These are phyloP conservation scores for Ogataea degrootiae DNA, from an alignment of 805 yeast species.

Conservation along the genomic window DNA sequence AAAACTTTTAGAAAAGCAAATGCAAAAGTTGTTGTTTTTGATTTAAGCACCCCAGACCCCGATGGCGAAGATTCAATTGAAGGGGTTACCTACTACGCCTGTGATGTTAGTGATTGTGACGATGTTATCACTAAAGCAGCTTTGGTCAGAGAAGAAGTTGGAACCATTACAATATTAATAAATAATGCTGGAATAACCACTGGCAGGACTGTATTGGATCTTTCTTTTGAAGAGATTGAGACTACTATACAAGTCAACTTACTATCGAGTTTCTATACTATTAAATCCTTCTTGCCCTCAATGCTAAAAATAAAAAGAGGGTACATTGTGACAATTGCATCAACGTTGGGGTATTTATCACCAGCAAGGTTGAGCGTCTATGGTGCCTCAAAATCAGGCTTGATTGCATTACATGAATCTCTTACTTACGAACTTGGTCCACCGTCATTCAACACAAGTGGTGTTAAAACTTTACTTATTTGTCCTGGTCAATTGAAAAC, in stretches of 20 bases:
- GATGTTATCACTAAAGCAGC: slow-evolving; percentile 39
- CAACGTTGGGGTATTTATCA: slow-evolving; percentile 78
- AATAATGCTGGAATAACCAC: slow-evolving; percentile 81
- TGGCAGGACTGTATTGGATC: slow-evolving; percentile 53
- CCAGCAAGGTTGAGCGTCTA: slow-evolving; percentile 79
- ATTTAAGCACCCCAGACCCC: slow-evolving; percentile 40
- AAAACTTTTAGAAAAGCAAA: slow-evolving; percentile 36
- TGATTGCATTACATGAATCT: slow-evolving; percentile 80
- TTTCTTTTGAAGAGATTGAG: slow-evolving; percentile 55
- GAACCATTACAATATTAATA: slow-evolving; percentile 61
- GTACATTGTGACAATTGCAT: slow-evolving; percentile 73
- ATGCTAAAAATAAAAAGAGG: slow-evolving; percentile 65
- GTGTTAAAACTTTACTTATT: slow-evolving; percentile 68
- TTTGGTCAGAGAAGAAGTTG: slow-evolving; percentile 43
- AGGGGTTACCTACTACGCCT: slow-evolving; percentile 50
- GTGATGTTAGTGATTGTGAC: slow-evolving; percentile 62
- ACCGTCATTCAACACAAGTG: slow-evolving; percentile 38
- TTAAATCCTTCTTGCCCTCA: slow-evolving; percentile 65
- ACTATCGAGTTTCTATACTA: slow-evolving; percentile 63
- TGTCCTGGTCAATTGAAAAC: slow-evolving; percentile 89
- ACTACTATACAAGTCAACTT: slow-evolving; percentile 63
- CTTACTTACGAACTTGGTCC: slow-evolving; percentile 64
- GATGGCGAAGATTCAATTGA: slow-evolving; percentile 26
- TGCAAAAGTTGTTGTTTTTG: slow-evolving; percentile 62
- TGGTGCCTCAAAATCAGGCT: slow-evolving; percentile 87